A percentile compares a stretch with the other conserved stretches of the same genome.
Conservation (phyloP, 345 rosid species). For the Luvunga scandens region DNA sequence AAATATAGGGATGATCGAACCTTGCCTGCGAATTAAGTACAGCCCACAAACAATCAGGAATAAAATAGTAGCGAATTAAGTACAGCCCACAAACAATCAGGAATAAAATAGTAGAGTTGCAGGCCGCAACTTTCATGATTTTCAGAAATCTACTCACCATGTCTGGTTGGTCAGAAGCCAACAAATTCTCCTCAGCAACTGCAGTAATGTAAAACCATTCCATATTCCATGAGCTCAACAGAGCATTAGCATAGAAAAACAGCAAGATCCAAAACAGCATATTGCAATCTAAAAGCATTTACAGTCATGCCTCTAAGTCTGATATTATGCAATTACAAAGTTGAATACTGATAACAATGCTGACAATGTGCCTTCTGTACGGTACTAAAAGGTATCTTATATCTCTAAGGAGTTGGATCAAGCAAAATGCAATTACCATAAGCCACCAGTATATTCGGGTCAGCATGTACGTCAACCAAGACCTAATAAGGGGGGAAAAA, state of each 20-base stretch:
- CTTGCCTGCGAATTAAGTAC: constrained; percentile 53
- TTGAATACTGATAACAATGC: neutral
- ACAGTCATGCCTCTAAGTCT: neutral
- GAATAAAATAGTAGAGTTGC: neutral
- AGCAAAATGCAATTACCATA: constrained; percentile 52
- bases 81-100: neutral
- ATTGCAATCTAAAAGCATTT: neutral
- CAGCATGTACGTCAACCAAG: constrained; percentile 69
- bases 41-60: neutral
- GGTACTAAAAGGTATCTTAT: neutral
- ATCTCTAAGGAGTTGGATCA: neutral
- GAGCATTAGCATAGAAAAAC: constrained; percentile 4
- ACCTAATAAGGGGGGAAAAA: constrained; percentile 39
- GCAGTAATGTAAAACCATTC: constrained; percentile 29
- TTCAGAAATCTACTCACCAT: constrained; percentile 38
- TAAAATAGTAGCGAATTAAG: constrained; percentile 12
- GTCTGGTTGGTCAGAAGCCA: constrained; percentile 62
- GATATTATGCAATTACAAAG: neutral
- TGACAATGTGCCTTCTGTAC: neutral
- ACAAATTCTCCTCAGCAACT: constrained; percentile 87
- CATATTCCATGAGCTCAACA: neutral
- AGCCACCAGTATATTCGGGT: constrained; percentile 77
- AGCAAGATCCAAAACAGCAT: neutral
- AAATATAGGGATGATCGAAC: constrained; percentile 85
- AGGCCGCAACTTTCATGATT: constrained; percentile 1